Evolutionary conservation across 306 rosid species (phyloP).

Genomic region (Spatholobus suberectus): DNA sequence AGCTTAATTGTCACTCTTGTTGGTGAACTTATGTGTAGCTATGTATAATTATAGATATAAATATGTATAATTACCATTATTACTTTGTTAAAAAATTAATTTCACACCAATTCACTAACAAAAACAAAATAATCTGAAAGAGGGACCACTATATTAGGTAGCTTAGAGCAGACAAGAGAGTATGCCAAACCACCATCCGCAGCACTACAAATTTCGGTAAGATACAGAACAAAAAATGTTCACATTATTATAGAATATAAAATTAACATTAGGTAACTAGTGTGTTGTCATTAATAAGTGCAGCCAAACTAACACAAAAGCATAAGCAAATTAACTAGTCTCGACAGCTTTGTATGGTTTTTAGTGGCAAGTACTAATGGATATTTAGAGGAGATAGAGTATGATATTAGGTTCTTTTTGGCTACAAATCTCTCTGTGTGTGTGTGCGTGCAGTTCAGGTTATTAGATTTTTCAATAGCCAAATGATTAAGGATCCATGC

Average conservation of each 20-base stretch:
- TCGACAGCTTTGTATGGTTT: too few species aligned
- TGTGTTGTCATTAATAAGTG: neutral
- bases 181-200: constrained; percentile 6
- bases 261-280: constrained; percentile 1
- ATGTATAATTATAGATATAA: neutral
- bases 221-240: constrained; percentile 30
- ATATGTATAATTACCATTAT: too few species aligned
- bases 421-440: too few species aligned
- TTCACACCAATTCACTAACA: neutral
- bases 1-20: too few species aligned
- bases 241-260: constrained; percentile 15
- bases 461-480: too few species aligned
- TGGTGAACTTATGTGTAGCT: neutral
- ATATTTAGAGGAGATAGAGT: too few species aligned
- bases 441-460: too few species aligned
- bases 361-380: too few species aligned
- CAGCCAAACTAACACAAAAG: constrained; percentile 36
- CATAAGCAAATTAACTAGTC: neutral
- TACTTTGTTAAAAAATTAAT: too few species aligned
- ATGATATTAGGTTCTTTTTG: too few species aligned
- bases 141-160: constrained; percentile 4
- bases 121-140: neutral
- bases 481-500: too few species aligned
- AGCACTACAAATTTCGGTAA: constrained; percentile 26
- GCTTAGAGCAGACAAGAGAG: neutral